phyloP scores from a whole-genome alignment of 1,284 basidiomycete genomes.

The Coniferiporia weirii region DNA sequence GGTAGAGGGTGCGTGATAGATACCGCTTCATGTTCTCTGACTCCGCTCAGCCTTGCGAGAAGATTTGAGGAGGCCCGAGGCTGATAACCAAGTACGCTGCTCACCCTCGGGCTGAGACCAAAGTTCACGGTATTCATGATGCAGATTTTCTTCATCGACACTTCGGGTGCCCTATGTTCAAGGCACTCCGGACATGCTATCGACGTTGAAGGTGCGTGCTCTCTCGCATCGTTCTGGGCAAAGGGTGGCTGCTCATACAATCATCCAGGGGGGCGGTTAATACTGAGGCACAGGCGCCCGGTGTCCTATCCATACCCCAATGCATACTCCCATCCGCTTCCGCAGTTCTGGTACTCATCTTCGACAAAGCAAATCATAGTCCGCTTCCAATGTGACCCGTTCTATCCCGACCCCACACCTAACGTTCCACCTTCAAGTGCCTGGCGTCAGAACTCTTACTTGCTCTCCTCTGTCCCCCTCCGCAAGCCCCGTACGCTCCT shows the following conservation, averaged over 20 bases:
- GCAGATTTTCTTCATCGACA: constrained; percentile 77
- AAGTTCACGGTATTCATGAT: constrained; percentile 5
- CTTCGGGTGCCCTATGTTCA: constrained; percentile 67
- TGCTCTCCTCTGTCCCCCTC: constrained; percentile 59
- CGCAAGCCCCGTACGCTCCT: constrained; percentile 61
- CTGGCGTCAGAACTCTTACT: constrained; percentile 57
- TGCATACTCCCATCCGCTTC: constrained; percentile 66
- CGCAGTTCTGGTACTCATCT: constrained; percentile 56
- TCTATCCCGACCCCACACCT: constrained; percentile 41
- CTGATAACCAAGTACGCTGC: constrained; percentile 62
- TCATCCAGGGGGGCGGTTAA: constrained; percentile 51
- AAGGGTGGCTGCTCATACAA: neutral
- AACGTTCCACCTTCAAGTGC: constrained; percentile 29
- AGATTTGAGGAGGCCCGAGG: constrained; percentile 62
- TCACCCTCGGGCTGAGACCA: neutral
- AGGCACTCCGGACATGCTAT: constrained; percentile 74
- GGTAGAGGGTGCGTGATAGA: constrained; percentile 54
- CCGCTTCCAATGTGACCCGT: constrained; percentile 55
- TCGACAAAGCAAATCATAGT: constrained; percentile 55
- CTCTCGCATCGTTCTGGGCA: neutral
- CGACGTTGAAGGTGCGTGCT: constrained; percentile 59
- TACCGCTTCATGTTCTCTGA: constrained; percentile 13
- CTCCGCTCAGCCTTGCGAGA: constrained; percentile 7
- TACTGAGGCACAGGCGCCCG: constrained; percentile 69
- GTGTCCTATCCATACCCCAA: constrained; percentile 71